Percentiles rank a stretch among this genome's conserved stretches.
These are phyloP conservation scores for Chlamydomonas sphaeroides DNA, from an alignment of 139 green algal species.

Conservation along the genomic window DNA sequence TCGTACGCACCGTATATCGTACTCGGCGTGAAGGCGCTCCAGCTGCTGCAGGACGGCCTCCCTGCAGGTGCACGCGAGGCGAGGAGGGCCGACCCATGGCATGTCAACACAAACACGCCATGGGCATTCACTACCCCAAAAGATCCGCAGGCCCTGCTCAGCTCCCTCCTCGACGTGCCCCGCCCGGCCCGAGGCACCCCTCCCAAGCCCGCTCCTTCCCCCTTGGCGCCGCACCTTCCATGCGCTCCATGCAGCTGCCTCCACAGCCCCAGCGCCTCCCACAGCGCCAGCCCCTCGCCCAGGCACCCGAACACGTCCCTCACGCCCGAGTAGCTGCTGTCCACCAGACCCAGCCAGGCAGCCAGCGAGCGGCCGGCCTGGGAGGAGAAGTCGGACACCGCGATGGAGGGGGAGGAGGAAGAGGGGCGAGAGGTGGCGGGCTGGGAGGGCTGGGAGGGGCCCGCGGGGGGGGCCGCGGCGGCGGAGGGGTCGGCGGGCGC, in stretches of 20 bases:
- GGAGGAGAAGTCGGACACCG: neutral
- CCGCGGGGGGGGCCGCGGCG: no score
- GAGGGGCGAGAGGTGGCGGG: neutral
- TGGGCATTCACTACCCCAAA: no score
- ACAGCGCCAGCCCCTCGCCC: slow-evolving; percentile 15
- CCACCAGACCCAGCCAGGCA: slow-evolving; percentile 30
- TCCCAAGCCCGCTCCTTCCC: no score
- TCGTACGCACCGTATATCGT: slow-evolving; percentile 41
- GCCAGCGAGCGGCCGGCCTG: slow-evolving; percentile 20
- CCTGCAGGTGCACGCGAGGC: neutral
- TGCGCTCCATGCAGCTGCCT: neutral
- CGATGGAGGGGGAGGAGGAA: no score
- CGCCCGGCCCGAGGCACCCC: no score
- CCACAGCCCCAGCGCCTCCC: slow-evolving; percentile 40
- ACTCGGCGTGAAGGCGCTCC: slow-evolving; percentile 22
- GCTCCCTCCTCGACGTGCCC: no score
- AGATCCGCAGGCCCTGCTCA: no score
- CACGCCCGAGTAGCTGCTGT: slow-evolving; percentile 24
- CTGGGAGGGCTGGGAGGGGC: no score
- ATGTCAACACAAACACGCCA: no score
- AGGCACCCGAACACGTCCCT: slow-evolving; percentile 14
- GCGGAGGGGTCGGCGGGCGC: neutral
- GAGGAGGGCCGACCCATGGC: no score
- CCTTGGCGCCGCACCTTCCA: slow-evolving; percentile 27
- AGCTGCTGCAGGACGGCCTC: slow-evolving; percentile 15